Evolutionary conservation across 1,139 yeast species (phyloP).

Genomic region (Saccharomyces pastorianus): DNA sequence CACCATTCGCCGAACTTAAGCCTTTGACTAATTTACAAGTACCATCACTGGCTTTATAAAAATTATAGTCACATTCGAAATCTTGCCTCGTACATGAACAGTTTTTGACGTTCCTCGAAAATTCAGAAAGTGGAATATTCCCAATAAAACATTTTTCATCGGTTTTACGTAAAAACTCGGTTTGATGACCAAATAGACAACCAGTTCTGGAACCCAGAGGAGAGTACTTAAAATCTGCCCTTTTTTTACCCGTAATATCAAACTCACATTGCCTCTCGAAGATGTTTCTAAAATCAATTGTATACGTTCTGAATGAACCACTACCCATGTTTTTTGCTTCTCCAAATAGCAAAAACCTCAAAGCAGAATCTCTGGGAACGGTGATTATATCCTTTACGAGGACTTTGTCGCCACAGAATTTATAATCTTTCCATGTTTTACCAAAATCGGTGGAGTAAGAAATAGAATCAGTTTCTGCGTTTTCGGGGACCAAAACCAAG

Average conservation of each 20-base stretch:
- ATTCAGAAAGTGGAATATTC: conserved; percentile 58
- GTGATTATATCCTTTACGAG: conserved; percentile 70
- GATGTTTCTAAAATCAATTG: conserved; percentile 65
- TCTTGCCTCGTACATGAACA: conserved; percentile 85
- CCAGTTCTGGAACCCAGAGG: conserved; percentile 60
- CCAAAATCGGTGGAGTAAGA: conserved; percentile 77
- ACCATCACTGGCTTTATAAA: conserved; percentile 61
- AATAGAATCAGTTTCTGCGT: conserved; percentile 49
- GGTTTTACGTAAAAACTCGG: conserved; percentile 66
- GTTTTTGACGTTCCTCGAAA: conserved; percentile 50
- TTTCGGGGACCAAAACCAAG: conserved; percentile 58
- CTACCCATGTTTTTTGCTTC: conserved; percentile 33
- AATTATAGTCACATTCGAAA: conserved; percentile 91
- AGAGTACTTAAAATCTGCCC: conserved; percentile 79
- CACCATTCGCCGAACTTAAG: conserved; percentile 55
- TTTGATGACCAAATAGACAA: conserved; percentile 87
- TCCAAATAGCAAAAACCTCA: conserved; percentile 56
- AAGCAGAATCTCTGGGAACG: conserved; percentile 81
- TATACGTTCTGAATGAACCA: conserved; percentile 38
- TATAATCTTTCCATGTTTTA: conserved; percentile 57
- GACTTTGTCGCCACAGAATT: conserved; percentile 53
- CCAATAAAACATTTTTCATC: conserved; percentile 76
- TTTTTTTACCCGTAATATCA: conserved; percentile 48
- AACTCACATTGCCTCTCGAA: conserved; percentile 63
- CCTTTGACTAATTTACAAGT: conserved; percentile 81